Evolutionary conservation across 805 yeast species (phyloP), one percentile per base, ranked within the genome.

Genomic region (Ogataea dorogensis): DNA sequence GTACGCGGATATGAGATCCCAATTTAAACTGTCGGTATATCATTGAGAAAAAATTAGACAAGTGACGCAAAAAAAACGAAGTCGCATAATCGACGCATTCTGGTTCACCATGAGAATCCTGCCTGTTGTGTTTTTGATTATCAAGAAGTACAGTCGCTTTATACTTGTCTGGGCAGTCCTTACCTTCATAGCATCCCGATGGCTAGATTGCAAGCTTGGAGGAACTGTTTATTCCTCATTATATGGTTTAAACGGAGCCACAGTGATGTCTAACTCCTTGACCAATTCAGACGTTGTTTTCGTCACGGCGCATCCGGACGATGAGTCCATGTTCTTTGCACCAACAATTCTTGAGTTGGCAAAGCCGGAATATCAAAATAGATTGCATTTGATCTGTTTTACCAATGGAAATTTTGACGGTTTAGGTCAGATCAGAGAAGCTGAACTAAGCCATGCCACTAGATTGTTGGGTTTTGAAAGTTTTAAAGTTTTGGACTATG

Each of bases 241-340:
- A 11, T 55, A 58, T 34, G 27, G 37, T 2, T 33, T 58, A 13
- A 60, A 59, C 37, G 30, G 50, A 2, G 36, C 45, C 2, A 28
- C 43, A 4, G 43, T 60, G 9, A 18, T 44, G 4, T 10, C 30
- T 1, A 35, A 47, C 20, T 44, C 33, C 1, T 25, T 60, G 10
- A 36, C 36, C 1, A 43, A 56, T 25, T 31, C 58, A 4, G 57
- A 59, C 28, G 41, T 61, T 8, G 38, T 58, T 3, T 25, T 61
- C 13, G 44, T 91, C 9, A 80, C 88, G 25, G 96, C 96, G 0
- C 99, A 93, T 60, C 99, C 99, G 0, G 99, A 93, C 60, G 99
- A 93, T 59, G 99, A 93, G 61, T 89, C 87, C 33, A 93, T 93
- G 98, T 93, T 93, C 61, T 93, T 93, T 53, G 77, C 87, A 1